Evolutionary conservation across 73 alveolate genomes (phyloP).

Genomic region (Symbiodinium pilosum): DNA sequence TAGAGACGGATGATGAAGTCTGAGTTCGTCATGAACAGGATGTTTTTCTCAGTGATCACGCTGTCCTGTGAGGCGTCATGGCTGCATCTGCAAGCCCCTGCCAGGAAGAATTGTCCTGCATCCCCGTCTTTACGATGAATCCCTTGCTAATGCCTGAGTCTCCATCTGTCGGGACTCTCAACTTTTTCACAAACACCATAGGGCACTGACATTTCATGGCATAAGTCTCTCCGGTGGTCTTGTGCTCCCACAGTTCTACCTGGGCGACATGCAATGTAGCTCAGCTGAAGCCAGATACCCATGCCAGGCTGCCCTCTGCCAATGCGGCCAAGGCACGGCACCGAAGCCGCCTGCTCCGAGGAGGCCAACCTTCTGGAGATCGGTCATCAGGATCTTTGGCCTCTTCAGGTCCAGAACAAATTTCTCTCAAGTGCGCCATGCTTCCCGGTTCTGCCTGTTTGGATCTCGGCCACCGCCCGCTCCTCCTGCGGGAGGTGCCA

Average conservation of each 20-base stretch:
- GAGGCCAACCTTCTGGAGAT: slow-evolving; percentile 47
- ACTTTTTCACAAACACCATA: not conserved
- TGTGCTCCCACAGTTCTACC: slow-evolving; percentile 93
- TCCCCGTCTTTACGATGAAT: slow-evolving; percentile 86
- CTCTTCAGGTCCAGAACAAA: not conserved
- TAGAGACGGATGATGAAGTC: slow-evolving; percentile 85
- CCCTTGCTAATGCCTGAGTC: slow-evolving; percentile 74
- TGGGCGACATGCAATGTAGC: not conserved
- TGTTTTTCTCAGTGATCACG: slow-evolving; percentile 90
- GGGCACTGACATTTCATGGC: slow-evolving; percentile 15
- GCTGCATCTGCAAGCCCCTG: no score
- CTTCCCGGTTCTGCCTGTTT: not conserved
- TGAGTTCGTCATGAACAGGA: slow-evolving; percentile 88
- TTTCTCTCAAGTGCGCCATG: not conserved
- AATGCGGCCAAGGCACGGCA: slow-evolving; percentile 6
- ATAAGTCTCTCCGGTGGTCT: slow-evolving; percentile 59
- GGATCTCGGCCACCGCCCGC: slow-evolving; percentile 79
- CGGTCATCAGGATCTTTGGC: slow-evolving; percentile 40
- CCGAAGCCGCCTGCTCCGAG: slow-evolving; percentile 93
- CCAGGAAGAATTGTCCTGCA: slow-evolving; percentile 17
- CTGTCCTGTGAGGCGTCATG: slow-evolving; percentile 19
- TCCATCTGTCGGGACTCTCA: not conserved
- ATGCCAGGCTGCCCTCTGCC: no score
- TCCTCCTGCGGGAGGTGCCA: slow-evolving; percentile 85
- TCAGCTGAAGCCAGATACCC: not conserved